Percentiles rank a stretch among this genome's conserved stretches.
phyloP scores from a whole-genome alignment of 2,329 filamentous ascomycete species.

The Aschersonia sp. region DNA sequence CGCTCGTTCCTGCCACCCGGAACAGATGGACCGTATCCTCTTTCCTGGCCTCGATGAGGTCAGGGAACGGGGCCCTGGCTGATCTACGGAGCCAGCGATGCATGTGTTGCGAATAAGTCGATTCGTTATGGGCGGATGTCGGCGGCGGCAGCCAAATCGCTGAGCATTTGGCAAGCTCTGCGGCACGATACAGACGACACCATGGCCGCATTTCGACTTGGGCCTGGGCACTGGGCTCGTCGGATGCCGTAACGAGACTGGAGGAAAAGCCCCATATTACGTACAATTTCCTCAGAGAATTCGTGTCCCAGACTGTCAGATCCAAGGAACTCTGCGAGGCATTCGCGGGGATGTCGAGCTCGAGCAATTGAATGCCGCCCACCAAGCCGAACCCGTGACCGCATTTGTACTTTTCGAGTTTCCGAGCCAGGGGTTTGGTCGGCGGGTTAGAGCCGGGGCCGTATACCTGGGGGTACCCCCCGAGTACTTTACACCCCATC shows the following conservation, averaged over 20 bases:
- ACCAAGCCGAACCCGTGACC: not conserved
- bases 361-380: not conserved
- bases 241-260: no score
- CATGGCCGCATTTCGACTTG: not conserved
- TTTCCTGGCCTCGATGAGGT: not conserved
- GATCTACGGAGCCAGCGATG: not conserved
- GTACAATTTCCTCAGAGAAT: not conserved
- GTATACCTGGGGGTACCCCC: conserved; percentile 1
- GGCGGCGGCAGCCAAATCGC: not conserved
- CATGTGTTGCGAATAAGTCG: not conserved
- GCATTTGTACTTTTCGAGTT: not conserved
- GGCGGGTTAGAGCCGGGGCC: not conserved
- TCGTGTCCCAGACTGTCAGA: not conserved
- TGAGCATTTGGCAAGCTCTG: not conserved
- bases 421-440: not conserved
- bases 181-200: not conserved
- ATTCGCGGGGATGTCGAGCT: not conserved
- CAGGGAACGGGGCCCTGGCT: not conserved
- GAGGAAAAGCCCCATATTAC: not conserved
- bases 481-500: not conserved
- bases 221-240: no score
- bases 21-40: not conserved
- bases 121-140: not conserved
- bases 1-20: not conserved
- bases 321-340: not conserved